Evolutionary conservation across 108 stramenopile genomes (phyloP).

Genomic region (Conticribra weissflogii): DNA sequence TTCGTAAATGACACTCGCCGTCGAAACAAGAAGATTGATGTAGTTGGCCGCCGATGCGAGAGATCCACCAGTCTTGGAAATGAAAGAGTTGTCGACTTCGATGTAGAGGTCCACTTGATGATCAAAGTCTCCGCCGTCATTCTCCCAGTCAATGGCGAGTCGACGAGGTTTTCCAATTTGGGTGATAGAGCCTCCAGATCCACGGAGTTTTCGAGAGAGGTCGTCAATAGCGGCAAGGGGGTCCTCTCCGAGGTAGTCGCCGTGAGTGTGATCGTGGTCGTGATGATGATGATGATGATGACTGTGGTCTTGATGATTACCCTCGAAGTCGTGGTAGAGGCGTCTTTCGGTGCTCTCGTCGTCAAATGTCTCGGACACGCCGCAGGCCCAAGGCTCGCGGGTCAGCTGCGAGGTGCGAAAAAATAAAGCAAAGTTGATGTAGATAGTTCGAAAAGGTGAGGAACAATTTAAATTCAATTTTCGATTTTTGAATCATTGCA

Average conservation of each 20-base stretch:
- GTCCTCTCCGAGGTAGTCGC: not conserved
- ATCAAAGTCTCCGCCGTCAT: constrained; percentile 1
- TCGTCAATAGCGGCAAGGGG: constrained; percentile 3
- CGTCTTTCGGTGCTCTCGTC: too few relatives aligned
- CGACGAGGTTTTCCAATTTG: not conserved
- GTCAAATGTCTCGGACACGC: too few relatives aligned
- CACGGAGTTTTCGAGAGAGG: constrained; percentile 15
- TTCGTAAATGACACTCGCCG: constrained; percentile 42
- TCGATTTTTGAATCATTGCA: too few relatives aligned
- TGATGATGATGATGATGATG: constrained; percentile 6
- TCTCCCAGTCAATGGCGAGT: not conserved
- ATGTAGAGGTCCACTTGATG: constrained; percentile 32
- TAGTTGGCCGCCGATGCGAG: constrained; percentile 10
- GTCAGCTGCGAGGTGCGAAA: too few relatives aligned
- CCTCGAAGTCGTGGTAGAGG: too few relatives aligned
- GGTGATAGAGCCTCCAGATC: constrained; percentile 10
- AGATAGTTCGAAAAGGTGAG: too few relatives aligned
- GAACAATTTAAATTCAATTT: too few relatives aligned
- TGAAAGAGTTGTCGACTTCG: constrained; percentile 28
- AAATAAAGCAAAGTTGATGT: too few relatives aligned
- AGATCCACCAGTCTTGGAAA: constrained; percentile 20
- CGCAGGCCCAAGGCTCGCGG: too few relatives aligned
- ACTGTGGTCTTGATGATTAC: too few relatives aligned
- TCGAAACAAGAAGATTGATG: constrained; percentile 34
- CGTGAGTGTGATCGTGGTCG: constrained; percentile 10